Percentiles rank a stretch among this genome's conserved stretches.
phyloP scores from a whole-genome alignment of 345 rosid species.

The Populus euphratica region DNA sequence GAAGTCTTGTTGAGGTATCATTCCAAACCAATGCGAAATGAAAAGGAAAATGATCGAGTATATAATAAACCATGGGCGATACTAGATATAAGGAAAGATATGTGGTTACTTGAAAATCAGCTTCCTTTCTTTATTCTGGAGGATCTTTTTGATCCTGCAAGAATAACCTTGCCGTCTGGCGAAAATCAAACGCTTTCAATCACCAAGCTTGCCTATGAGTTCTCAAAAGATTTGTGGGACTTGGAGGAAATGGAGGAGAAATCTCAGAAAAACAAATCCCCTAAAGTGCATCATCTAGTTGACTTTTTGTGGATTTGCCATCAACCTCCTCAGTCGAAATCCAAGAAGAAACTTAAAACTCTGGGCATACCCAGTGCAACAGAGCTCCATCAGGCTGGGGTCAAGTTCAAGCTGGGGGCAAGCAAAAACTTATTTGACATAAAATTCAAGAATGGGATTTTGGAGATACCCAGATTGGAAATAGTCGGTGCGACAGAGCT shows the following conservation, averaged over 20 bases:
- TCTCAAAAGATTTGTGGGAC: not conserved
- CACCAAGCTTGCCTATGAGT: not conserved
- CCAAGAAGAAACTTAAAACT: not conserved
- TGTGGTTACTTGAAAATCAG: slow-evolving; percentile 29
- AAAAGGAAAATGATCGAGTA: not conserved
- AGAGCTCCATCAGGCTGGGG: slow-evolving; percentile 22
- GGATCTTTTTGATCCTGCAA: slow-evolving; percentile 9
- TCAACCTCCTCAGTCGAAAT: not conserved
- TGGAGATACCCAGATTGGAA: slow-evolving; percentile 12
- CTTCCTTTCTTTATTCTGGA: slow-evolving; percentile 27
- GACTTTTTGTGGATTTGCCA: slow-evolving; percentile 9
- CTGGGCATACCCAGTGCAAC: not conserved
- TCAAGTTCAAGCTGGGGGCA: not conserved
- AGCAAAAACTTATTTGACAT: slow-evolving; percentile 11
- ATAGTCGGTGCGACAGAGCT: not conserved
- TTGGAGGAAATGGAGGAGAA: not conserved
- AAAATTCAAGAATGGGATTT: slow-evolving; percentile 12
- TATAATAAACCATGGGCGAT: slow-evolving; percentile 6
- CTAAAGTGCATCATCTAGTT: slow-evolving; percentile 4
- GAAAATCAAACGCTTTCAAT: not conserved
- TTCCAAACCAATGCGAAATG: not conserved
- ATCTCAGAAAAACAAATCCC: not conserved
- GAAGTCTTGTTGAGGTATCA: not conserved
- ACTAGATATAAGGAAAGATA: not conserved
- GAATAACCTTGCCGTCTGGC: not conserved